Base-by-base conservation (phyloP, 352 stramenopile species). In the Phytophthora hibernalis region DNA sequence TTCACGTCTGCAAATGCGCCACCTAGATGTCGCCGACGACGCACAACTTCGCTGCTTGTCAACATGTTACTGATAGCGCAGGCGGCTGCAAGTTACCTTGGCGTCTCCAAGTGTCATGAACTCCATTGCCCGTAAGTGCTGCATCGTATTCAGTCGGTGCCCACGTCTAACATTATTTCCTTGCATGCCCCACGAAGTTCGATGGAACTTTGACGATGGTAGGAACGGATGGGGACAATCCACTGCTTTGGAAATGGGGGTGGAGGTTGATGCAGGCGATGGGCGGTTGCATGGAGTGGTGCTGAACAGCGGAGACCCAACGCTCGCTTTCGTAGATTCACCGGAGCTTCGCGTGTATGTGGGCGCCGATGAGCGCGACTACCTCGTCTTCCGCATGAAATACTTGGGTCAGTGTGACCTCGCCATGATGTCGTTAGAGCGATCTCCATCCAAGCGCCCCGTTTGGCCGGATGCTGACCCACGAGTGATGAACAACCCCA, bases 181-280 rank as follows among this genome's bases (percentile, higher is more conserved):
- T 37, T 20, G 30, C 11, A 45, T 20, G 28, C 1, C 18, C 26
- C 15, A 13, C 47, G 5, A 38, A 92, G 82, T 88, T 42, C 68
- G 70, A 48, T 90, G 84, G 84, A 70, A 79, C 54, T 92, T 91
- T 60, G 67, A 82, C 40, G 80, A 87, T 45, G 82, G 82, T 31
- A 68, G 69, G 47, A 80, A 85, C 30, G 81, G 80, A 3, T 92
- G 83, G 83, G 81, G 52, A 0, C 82, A 88, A 60, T 89, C 82
- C 7, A 82, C 76, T 9, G 38, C 76, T 10, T 73, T 91, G 53
- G 84, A 92, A 54, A 92, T 89, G 83, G 76, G 80, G 1, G 48
- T 92, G 10, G 80, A 90, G 20, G 63, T 92, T 1, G 70, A 90
- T 63, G 78, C 72, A 2, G 71, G 77, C 22, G 68, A 80, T 43